These are phyloP conservation scores for Apiospora malaysiana DNA, from an alignment of 2,329 filamentous ascomycete genomes.

Conservation along the genomic window DNA sequence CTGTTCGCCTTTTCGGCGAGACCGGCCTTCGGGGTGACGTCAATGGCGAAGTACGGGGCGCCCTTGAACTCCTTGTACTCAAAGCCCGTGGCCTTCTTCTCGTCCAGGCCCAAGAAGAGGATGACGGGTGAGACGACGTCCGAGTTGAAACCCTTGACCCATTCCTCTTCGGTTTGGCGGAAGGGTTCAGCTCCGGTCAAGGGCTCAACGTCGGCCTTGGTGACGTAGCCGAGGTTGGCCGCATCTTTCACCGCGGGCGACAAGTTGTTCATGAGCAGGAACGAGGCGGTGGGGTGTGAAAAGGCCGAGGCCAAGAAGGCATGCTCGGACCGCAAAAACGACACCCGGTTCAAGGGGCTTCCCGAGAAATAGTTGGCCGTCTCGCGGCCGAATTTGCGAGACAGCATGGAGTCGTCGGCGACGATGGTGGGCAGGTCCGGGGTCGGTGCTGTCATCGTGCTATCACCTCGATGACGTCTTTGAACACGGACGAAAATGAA, in stretches of 20 bases:
- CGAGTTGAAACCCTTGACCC: constrained; percentile 77
- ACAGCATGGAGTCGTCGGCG: constrained; percentile 69
- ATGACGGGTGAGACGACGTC: constrained; percentile 70
- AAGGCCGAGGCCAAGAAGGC: constrained; percentile 74
- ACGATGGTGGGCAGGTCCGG: constrained; percentile 52
- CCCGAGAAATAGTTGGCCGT: constrained; percentile 85
- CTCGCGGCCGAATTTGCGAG: constrained; percentile 79
- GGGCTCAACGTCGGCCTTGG: constrained; percentile 70
- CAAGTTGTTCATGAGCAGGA: constrained; percentile 81
- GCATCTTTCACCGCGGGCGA: constrained; percentile 71
- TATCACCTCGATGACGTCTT: constrained; percentile 10
- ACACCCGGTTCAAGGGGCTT: constrained; percentile 77
- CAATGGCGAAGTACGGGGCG: constrained; percentile 85
- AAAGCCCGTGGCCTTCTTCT: constrained; percentile 57
- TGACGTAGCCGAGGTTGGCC: constrained; percentile 70
- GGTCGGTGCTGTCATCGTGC: constrained; percentile 39
- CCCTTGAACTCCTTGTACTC: constrained; percentile 76
- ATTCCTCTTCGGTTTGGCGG: constrained; percentile 71
- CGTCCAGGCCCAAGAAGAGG: constrained; percentile 85
- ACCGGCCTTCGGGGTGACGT: constrained; percentile 76
- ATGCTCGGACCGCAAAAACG: constrained; percentile 75
- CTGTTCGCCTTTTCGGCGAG: constrained; percentile 66
- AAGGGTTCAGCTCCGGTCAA: constrained; percentile 78
- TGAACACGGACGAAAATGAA: background rate
- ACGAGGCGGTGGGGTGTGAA: constrained; percentile 67